Conservation (phyloP, 257 asterid species). For the Solanum chiquidenum region DNA sequence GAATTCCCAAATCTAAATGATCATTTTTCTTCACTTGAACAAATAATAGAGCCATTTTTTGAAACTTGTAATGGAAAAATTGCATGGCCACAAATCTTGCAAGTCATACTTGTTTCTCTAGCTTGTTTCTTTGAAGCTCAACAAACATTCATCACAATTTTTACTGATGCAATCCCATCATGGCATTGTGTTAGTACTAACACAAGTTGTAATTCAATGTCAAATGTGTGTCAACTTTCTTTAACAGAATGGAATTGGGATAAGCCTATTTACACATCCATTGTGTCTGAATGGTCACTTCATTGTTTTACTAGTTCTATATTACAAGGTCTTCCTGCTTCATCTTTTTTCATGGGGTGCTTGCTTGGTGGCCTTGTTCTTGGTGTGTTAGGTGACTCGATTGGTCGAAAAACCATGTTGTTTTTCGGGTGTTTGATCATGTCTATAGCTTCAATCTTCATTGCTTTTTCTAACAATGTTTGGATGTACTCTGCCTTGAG, state of each 20-base stretch:
- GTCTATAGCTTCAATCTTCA: conserved; percentile 20
- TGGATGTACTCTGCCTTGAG: conserved; percentile 36
- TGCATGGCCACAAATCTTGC: conserved; percentile 21
- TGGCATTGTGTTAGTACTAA: conserved; percentile 21
- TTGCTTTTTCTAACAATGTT: conserved; percentile 26
- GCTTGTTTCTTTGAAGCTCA: conserved; percentile 47
- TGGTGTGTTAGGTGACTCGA: conserved; percentile 22
- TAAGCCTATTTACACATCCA: conserved; percentile 22
- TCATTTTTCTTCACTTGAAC: neutral
- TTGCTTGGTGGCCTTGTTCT: conserved; percentile 33
- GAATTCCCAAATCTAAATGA: neutral
- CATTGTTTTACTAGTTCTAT: conserved; percentile 18
- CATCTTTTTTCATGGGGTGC: conserved; percentile 41
- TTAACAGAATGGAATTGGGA: conserved; percentile 33
- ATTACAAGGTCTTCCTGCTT: conserved; percentile 35
- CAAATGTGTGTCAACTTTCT: conserved; percentile 21
- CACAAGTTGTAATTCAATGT: neutral
- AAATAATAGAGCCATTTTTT: conserved; percentile 6
- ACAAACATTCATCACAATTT: conserved; percentile 34
- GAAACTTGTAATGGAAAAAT: neutral
- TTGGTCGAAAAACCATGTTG: conserved; percentile 38
- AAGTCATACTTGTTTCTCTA: conserved; percentile 19
- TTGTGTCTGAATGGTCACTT: conserved; percentile 47
- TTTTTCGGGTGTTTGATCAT: conserved; percentile 25
- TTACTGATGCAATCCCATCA: conserved; percentile 32